These are phyloP conservation scores for Chaetomium strumarium DNA, from an alignment of 2,329 filamentous ascomycete species.

Conservation along the genomic window DNA sequence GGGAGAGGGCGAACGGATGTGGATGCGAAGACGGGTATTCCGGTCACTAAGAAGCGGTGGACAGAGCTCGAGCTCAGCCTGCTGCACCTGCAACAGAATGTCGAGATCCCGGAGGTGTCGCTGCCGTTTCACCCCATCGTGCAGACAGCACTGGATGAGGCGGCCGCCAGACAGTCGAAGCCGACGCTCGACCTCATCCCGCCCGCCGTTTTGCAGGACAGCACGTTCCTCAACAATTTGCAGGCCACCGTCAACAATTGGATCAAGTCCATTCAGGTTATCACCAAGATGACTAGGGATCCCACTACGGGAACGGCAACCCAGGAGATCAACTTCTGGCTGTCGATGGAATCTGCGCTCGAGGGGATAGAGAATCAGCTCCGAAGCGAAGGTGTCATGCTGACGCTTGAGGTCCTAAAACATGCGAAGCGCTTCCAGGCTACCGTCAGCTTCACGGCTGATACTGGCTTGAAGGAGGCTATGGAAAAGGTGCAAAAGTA, in stretches of 20 bases:
- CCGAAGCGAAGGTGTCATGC: conserved; percentile 75
- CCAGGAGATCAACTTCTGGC: conserved; percentile 98
- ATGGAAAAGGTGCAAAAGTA: conserved; percentile 97
- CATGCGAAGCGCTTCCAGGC: conserved; percentile 98
- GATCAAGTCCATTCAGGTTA: conserved; percentile 97
- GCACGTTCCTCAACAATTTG: conserved; percentile 85
- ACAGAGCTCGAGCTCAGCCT: conserved; percentile 89
- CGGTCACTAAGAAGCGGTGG: conserved; percentile 94
- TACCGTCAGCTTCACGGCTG: conserved; percentile 91
- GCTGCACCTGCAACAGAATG: conserved; percentile 90
- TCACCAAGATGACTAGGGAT: conserved; percentile 90
- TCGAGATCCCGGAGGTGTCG: conserved; percentile 90
- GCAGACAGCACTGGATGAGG: conserved; percentile 75
- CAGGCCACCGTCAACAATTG: conserved; percentile 93
- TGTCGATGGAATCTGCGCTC: conserved; percentile 91
- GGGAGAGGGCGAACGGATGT: conserved; percentile 71
- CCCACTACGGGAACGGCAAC: conserved; percentile 70
- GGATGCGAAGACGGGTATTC: conserved; percentile 89
- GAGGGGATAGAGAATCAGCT: conserved; percentile 89
- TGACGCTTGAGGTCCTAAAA: conserved; percentile 92
- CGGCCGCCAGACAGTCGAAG: conserved; percentile 58
- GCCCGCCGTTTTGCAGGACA: conserved; percentile 71
- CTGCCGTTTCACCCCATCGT: conserved; percentile 85
- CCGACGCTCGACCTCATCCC: conserved; percentile 77
- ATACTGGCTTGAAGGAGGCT: conserved; percentile 92